Conservation (phyloP, 345 rosid species). For the Turritis glabra region DNA sequence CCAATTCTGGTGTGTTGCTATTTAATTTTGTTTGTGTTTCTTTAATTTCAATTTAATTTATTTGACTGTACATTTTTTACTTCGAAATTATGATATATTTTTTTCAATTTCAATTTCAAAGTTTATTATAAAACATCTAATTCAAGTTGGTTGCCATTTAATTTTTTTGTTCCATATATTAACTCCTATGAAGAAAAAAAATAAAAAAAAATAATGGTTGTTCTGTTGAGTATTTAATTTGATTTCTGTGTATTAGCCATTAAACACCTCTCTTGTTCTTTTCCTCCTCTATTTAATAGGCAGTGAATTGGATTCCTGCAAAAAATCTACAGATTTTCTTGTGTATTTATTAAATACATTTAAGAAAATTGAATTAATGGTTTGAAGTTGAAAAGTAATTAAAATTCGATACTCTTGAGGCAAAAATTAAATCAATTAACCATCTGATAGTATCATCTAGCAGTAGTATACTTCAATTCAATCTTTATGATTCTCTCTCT, state of each 20-base stretch:
- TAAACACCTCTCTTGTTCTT: constrained; percentile 48
- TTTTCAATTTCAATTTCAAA: constrained; percentile 35
- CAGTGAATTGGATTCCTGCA: constrained; percentile 58
- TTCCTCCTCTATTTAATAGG: constrained; percentile 35
- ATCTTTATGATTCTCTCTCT: constrained; percentile 43
- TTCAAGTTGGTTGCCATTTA: constrained; percentile 63
- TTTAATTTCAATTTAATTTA: constrained; percentile 53
- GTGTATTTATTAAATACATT: constrained; percentile 1
- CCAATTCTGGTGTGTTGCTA: constrained; percentile 46
- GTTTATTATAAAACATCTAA: constrained; percentile 33
- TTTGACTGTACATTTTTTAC: constrained; percentile 46
- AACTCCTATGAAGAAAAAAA: constrained; percentile 52
- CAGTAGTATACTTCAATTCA: constrained; percentile 45
- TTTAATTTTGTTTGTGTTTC: constrained; percentile 44
- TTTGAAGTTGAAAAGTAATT: constrained; percentile 31
- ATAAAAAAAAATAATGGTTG: constrained; percentile 28
- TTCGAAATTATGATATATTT: constrained; percentile 46
- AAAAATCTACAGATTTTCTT: constrained; percentile 13
- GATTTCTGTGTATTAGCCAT: constrained; percentile 45
- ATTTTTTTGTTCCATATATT: constrained; percentile 58
- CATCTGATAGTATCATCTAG: constrained; percentile 12
- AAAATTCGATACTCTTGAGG: constrained; percentile 34
- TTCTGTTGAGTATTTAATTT: constrained; percentile 42
- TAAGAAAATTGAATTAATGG: not conserved
- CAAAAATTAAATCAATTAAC: constrained; percentile 23